A percentile compares a stretch with the other conserved stretches of the same genome.
Evolutionary conservation across 108 stramenopile genomes (phyloP).

Genomic region (Fragilariopsis cylindrus): DNA sequence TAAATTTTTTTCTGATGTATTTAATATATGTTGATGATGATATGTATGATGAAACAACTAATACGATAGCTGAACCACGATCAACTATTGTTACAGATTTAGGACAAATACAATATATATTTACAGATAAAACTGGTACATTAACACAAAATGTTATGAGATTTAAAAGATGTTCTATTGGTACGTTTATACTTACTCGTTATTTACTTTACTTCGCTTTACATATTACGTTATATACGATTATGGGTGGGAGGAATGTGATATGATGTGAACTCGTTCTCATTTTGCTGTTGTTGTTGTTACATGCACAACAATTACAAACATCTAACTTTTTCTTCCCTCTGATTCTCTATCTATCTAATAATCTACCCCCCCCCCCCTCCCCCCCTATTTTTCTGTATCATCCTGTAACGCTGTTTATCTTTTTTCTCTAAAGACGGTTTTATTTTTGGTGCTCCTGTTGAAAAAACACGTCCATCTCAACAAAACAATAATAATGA

Average conservation of each 20-base stretch:
- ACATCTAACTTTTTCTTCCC: too few species aligned
- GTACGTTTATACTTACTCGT: too few species aligned
- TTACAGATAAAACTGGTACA: conserved; percentile 97
- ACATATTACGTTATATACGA: too few species aligned
- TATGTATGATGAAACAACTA: conserved; percentile 90
- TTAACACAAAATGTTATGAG: conserved; percentile 98
- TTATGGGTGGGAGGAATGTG: too few species aligned
- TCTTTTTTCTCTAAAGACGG: conserved; percentile 25
- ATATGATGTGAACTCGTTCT: too few species aligned
- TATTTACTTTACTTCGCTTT: too few species aligned
- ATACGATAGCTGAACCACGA: conserved; percentile 83
- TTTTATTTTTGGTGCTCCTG: conserved; percentile 79
- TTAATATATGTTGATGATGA: conserved; percentile 83
- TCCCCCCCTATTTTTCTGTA: too few species aligned
- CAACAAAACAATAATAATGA: conserved; percentile 18
- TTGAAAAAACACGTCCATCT: conserved; percentile 55
- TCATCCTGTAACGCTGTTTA: too few species aligned
- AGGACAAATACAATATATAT: conserved; percentile 93
- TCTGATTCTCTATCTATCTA: too few species aligned
- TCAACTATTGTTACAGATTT: conserved; percentile 91
- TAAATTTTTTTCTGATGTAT: conserved; percentile 67
- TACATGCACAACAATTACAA: too few species aligned
- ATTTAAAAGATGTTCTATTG: conserved; percentile 94
- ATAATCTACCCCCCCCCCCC: too few species aligned
- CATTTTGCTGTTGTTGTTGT: too few species aligned